Evolutionary conservation across 495 filamentous ascomycete genomes (phyloP).

Genomic region (Aspergillus incahuasiensis): DNA sequence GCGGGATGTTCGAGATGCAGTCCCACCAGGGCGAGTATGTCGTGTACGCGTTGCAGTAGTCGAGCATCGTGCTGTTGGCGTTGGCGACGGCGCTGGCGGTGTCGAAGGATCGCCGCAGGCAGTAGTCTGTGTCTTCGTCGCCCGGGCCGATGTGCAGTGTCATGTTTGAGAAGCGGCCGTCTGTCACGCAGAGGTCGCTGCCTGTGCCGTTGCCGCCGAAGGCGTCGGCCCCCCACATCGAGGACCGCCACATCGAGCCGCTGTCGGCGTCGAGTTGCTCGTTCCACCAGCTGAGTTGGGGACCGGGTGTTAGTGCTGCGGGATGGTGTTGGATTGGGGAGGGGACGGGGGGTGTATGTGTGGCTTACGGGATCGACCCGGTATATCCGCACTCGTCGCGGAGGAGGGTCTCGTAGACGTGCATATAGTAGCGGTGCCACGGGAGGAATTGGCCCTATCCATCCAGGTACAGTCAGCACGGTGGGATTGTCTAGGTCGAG

Average conservation of each 20-base stretch:
- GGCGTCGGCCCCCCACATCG: constrained; percentile 17
- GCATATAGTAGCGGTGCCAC: neutral
- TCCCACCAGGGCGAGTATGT: constrained; percentile 15
- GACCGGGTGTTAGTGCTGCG: no score
- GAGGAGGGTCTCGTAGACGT: neutral
- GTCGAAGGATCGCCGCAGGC: constrained; percentile 12
- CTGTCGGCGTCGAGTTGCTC: constrained; percentile 14
- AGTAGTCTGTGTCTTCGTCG: constrained; percentile 15
- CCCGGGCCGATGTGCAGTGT: constrained; percentile 18
- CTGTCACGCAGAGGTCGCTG: constrained; percentile 10
- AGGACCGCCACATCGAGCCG: constrained; percentile 14
- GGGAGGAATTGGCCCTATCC: neutral
- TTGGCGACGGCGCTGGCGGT: constrained; percentile 7
- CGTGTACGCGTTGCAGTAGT: constrained; percentile 14
- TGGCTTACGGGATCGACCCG: no score
- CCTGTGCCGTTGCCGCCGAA: constrained; percentile 17
- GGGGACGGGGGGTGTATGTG: no score
- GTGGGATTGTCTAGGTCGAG: no score
- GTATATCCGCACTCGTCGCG: neutral
- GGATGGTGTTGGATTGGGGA: no score
- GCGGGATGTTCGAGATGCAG: constrained; percentile 15
- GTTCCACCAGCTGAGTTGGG: neutral
- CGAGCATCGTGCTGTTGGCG: constrained; percentile 13
- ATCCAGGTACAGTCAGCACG: neutral
- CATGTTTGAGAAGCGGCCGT: constrained; percentile 15